Conservation (phyloP, 2,329 filamentous ascomycete genomes). For the Colletotrichum sp. region DNA sequence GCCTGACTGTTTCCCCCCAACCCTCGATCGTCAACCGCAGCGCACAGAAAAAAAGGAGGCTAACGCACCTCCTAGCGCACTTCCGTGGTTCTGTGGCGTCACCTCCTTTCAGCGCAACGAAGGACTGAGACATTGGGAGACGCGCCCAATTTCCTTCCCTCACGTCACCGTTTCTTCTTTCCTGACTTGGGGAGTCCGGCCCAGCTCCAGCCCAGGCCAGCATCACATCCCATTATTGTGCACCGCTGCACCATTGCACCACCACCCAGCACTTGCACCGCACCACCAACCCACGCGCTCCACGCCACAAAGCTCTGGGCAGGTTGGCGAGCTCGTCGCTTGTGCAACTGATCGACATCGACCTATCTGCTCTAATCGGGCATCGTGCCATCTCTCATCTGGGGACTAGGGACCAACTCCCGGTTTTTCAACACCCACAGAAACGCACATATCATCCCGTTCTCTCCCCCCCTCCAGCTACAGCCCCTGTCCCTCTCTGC, state of each 20-base stretch:
- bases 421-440: background rate
- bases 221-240: background rate
- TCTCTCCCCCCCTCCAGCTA: background rate
- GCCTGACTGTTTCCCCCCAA: background rate
- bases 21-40: background rate
- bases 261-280: background rate
- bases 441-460: slow-evolving; percentile 13
- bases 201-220: background rate
- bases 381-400: slow-evolving; percentile 11
- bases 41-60: background rate
- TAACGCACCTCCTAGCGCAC: slow-evolving; percentile 3
- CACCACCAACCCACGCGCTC: background rate
- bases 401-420: slow-evolving; percentile 4
- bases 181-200: background rate
- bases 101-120: slow-evolving; percentile 11
- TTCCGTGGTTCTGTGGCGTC: slow-evolving; percentile 17
- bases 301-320: background rate
- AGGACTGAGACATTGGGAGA: slow-evolving; percentile 17
- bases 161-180: slow-evolving; percentile 12
- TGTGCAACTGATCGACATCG: slow-evolving; percentile 8
- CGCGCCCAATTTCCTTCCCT: slow-evolving; percentile 12
- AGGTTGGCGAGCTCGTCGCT: background rate
- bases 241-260: background rate
- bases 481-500: background rate
- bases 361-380: background rate